A percentile compares a stretch with the other conserved stretches of the same genome.
phyloP scores from a whole-genome alignment of 805 yeast species.

The Yueomyces sinensis region DNA sequence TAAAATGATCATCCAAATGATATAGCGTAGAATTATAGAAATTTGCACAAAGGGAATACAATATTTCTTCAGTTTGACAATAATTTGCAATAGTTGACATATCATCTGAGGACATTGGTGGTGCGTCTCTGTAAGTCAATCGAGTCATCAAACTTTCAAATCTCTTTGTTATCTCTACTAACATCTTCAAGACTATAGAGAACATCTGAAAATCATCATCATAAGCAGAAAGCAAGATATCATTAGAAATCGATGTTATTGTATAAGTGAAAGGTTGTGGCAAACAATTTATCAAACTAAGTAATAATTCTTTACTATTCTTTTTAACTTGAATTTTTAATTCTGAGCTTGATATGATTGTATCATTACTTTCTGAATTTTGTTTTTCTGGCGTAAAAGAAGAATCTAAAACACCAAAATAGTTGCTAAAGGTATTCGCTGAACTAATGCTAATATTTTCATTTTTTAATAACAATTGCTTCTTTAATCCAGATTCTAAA shows the following conservation, averaged over 20 bases:
- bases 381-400: not conserved
- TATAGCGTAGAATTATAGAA: constrained; percentile 16
- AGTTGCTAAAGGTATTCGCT: no score
- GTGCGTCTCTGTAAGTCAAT: not conserved
- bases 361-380: not conserved
- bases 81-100: constrained; percentile 6
- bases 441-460: not conserved
- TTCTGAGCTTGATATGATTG: not conserved
- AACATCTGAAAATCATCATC: constrained; percentile 13
- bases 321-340: not conserved
- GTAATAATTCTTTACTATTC: constrained; percentile 9
- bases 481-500: not conserved
- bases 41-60: constrained; percentile 11
- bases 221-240: constrained; percentile 3
- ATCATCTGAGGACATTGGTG: constrained; percentile 1
- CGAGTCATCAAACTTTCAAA: not conserved
- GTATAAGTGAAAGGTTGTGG: constrained; percentile 9
- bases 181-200: constrained; percentile 6
- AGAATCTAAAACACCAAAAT: not conserved
- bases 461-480: not conserved
- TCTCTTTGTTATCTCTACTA: not conserved
- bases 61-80: constrained; percentile 12
- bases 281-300: constrained; percentile 6
- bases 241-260: constrained; percentile 5
- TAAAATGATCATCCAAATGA: constrained; percentile 6